Conservation (phyloP, 2,329 filamentous ascomycete genomes). For the Karstenula rhodostoma region DNA sequence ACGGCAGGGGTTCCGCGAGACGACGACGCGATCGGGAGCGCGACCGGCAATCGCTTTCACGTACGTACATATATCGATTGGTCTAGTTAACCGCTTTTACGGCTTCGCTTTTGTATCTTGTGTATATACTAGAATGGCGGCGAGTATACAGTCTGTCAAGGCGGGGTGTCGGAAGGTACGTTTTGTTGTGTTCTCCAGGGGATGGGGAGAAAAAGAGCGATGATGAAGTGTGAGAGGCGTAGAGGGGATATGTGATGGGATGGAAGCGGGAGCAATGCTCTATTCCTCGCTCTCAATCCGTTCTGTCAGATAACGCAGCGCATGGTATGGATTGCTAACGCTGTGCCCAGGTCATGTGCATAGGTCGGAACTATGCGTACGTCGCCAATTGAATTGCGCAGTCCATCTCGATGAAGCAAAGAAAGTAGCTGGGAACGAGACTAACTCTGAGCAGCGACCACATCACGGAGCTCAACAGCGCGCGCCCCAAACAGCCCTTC, state of each 20-base stretch:
- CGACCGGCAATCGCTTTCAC: background rate
- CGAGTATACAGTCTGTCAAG: constrained; percentile 48
- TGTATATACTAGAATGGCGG: constrained; percentile 33
- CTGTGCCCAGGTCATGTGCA: constrained; percentile 76
- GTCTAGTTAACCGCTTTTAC: too few species aligned
- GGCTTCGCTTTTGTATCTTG: constrained; percentile 6
- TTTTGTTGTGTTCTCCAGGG: constrained; percentile 3
- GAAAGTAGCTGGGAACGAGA: too few species aligned
- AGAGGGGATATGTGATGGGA: background rate
- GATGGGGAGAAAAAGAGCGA: background rate
- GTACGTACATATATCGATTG: constrained; percentile 4
- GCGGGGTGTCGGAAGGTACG: constrained; percentile 59
- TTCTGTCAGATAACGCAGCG: background rate
- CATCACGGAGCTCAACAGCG: constrained; percentile 88
- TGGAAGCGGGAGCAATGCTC: background rate
- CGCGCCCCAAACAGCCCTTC: constrained; percentile 91
- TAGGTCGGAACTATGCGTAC: constrained; percentile 95
- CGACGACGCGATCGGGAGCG: constrained; percentile 7
- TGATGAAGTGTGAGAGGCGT: background rate
- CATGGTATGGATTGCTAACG: constrained; percentile 17
- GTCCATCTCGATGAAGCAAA: too few species aligned
- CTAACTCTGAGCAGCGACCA: too few species aligned
- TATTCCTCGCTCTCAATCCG: background rate
- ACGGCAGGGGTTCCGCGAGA: constrained; percentile 7
- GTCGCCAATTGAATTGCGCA: constrained; percentile 40